Conservation (phyloP, 2,329 filamentous ascomycete genomes). For the Penicillium digitatum region DNA sequence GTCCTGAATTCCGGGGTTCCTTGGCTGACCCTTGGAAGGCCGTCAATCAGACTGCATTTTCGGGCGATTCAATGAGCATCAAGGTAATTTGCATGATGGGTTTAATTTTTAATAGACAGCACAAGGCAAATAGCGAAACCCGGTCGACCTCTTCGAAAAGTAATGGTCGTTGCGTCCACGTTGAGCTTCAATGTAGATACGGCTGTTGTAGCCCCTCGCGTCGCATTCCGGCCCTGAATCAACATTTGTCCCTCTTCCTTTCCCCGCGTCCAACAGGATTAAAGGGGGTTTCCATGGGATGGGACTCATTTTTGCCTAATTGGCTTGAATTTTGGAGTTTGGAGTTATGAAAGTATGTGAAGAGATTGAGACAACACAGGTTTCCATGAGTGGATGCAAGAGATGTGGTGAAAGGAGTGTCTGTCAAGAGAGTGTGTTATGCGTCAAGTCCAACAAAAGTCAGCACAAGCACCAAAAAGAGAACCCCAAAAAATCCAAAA, state of each 20-base stretch:
- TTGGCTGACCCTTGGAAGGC: not conserved
- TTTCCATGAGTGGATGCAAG: not conserved
- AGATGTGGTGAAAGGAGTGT: not conserved
- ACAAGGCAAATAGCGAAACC: fast-evolving
- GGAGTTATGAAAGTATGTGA: not conserved
- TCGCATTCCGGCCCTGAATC: conserved; percentile 4
- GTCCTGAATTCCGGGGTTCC: conserved; percentile 11
- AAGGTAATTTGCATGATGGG: not conserved
- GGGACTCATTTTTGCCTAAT: not conserved
- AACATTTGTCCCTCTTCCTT: not conserved
- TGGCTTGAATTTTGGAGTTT: not conserved
- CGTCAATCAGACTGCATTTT: not conserved
- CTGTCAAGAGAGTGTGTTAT: not conserved
- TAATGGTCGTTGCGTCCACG: not conserved
- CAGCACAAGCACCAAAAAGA: not conserved
- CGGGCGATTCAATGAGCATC: not conserved
- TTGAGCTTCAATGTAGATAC: not conserved
- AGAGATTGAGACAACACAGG: not conserved
- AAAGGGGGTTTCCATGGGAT: not conserved
- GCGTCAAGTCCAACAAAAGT: not conserved
- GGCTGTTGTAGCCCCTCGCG: not conserved
- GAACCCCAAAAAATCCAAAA: no score
- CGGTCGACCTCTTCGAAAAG: not conserved
- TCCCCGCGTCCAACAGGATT: not conserved
- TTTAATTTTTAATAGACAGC: not conserved